Conservation (phyloP, 129 eudicot species). For the Escallonia rubra region DNA sequence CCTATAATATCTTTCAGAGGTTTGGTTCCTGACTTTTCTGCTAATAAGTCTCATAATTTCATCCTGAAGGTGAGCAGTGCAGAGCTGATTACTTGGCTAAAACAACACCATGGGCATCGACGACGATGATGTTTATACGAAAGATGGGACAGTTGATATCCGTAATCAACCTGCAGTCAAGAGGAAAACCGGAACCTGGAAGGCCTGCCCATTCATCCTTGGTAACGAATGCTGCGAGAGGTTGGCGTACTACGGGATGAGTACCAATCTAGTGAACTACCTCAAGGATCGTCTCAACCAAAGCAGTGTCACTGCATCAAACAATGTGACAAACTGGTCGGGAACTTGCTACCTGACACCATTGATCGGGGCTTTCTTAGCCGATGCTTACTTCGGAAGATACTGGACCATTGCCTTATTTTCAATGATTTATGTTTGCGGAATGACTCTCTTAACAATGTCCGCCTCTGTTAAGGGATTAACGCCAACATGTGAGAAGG, state of each 20-base stretch:
- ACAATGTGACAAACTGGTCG: conserved; percentile 69
- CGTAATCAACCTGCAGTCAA: conserved; percentile 46
- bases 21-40: too few relatives aligned
- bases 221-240: conserved; percentile 90
- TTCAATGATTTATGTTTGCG: conserved; percentile 63
- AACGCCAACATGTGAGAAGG: conserved; percentile 38
- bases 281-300: conserved; percentile 42
- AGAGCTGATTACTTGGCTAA: not conserved
- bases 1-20: too few relatives aligned
- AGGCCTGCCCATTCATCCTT: conserved; percentile 68
- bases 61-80: too few relatives aligned
- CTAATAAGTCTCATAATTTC: too few relatives aligned
- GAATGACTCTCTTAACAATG: conserved; percentile 67
- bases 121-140: conserved; percentile 37
- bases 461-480: conserved; percentile 57
- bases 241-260: conserved; percentile 90
- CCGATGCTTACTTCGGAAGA: conserved; percentile 87
- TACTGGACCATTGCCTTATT: conserved; percentile 74
- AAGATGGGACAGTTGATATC: conserved; percentile 61
- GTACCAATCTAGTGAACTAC: conserved; percentile 82
- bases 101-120: conserved; percentile 38
- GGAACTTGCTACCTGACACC: conserved; percentile 87
- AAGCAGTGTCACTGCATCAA: conserved; percentile 61
- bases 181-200: conserved; percentile 70
- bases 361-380: conserved; percentile 76